Base-by-base conservation (phyloP, 345 rosid species). In the Eucalyptus tenuipes region DNA sequence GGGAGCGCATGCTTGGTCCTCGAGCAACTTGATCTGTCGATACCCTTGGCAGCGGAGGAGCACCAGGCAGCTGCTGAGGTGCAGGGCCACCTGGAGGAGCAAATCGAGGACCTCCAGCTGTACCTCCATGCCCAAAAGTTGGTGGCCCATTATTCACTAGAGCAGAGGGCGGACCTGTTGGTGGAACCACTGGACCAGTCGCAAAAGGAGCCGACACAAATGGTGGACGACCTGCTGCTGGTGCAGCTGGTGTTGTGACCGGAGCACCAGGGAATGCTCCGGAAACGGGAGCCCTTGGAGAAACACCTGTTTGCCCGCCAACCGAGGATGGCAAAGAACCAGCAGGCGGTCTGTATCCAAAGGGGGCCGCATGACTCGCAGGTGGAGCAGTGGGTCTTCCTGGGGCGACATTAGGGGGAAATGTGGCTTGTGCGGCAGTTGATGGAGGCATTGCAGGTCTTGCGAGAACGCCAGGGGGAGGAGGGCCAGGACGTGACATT, bases 341-440 rank as follows among this genome's bases (percentile, higher is more conserved):
- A 27, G 95, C 91, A 66, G 94, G 93, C 3, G 95, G 96, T 89
- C 99, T 93, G 80, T 94, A 90, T 45, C 94, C 96, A 91, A 95
- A 93, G 5, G 94, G 93, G 48, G 93, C 88, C 27, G 96, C 93
- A 88, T 93, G 97, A 52, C 90, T 91, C 18, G 90, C 89, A 87
- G 96, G 95, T 2, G 90, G 95, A 45, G 94, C 97, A 79, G 92
- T 88, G 3, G 97, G 97, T 91, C 98, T 94, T 27, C 93, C 95
- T 0, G 93, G 88, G 52, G 93, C 91, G 82, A 89, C 89, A 91
- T 92, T 95, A 68, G 92, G 91, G 5, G 95, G 92, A 61, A 93
- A 84, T 85, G 94, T 91, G 8, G 92, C 86, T 81, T 94, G 95
- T 25, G 92, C 93, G 45, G 94, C 47, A 82, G 94, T 95, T 20